Base-by-base conservation (phyloP, 2,329 filamentous ascomycete genomes). In the Pyricularia grisea region DNA sequence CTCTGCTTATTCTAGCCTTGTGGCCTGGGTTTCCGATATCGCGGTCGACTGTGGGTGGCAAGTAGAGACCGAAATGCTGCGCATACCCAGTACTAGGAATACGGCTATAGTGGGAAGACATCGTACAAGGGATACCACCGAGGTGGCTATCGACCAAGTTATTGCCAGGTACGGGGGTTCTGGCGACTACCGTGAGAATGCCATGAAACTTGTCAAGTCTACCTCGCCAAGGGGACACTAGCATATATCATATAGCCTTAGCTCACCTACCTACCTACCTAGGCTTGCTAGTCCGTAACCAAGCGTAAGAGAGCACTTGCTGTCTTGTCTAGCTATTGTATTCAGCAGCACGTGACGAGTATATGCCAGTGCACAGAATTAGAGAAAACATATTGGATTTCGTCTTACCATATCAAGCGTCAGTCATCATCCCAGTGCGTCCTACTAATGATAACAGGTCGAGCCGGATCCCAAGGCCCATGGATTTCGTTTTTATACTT, bases 401-500 rank as follows among this genome's bases (percentile, higher is more conserved):
- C 42, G 42, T 10, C 42, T 50, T n/a, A 50, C 42, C 20, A 50
- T n/a, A 28, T 65, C 60, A 42, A 30, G 31, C 50, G 23, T 61
- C 55, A 74, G 4, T 70, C 70, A 42, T 83, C 81, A 67, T 83
- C 80, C 85, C 85, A 87, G 68, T 84, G 80, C 71, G 84, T 82
- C 70, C 88, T 83, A 74, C 90, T 89, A 75, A 93, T 88, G 72
- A 95, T 94, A 69, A 95, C 87, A 11, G 95, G 95, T 76, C 94
- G 86, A 7, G 95, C 95, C 25, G 94, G 94, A 81, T 99, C 95
- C 95, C 95, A 99, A 1, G 95, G 95, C 63, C 95, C 95, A 76
- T 94, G 92, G 73, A 99, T 97, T 80, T 98, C 95, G 78, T 98
- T 98, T 83, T 99, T 99, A 80, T 98, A 99, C 81, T 97, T 94